These are phyloP conservation scores for Trametes polyzona DNA, from an alignment of 1,284 basidiomycete genomes.

Conservation along the genomic window DNA sequence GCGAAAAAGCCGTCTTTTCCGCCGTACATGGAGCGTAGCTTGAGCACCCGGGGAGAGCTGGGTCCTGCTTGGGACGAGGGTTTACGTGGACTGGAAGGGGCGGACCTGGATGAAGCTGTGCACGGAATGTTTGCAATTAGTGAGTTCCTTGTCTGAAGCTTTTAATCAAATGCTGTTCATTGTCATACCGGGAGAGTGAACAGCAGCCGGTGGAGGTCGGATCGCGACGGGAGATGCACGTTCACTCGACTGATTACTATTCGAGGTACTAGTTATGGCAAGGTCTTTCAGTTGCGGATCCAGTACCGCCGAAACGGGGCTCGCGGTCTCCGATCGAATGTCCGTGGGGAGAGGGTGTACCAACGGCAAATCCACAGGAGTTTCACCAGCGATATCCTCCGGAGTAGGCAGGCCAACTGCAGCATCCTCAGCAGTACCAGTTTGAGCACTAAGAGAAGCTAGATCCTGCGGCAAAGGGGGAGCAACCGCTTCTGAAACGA, in stretches of 20 bases:
- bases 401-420: not conserved
- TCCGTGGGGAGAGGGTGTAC: not conserved
- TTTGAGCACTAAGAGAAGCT: no score
- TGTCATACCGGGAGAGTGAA: not conserved
- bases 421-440: no score
- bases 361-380: not conserved
- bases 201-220: not conserved
- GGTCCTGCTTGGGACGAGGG: not conserved
- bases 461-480: no score
- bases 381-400: not conserved
- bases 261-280: not conserved
- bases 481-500: no score
- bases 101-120: not conserved
- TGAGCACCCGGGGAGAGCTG: no score
- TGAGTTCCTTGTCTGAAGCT: not conserved
- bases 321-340: slow-evolving; percentile 11
- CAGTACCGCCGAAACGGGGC: slow-evolving; percentile 15
- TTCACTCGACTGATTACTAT: not conserved
- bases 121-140: not conserved
- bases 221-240: not conserved
- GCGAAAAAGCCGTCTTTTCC: slow-evolving; percentile 27
- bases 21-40: slow-evolving; percentile 8
- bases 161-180: not conserved
- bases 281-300: slow-evolving; percentile 14
- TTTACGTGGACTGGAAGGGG: not conserved